Percentiles rank a stretch among this genome's conserved stretches.
These are phyloP conservation scores for Coniosporium apollinis DNA, from an alignment of 495 filamentous ascomycete genomes.

Conservation along the genomic window DNA sequence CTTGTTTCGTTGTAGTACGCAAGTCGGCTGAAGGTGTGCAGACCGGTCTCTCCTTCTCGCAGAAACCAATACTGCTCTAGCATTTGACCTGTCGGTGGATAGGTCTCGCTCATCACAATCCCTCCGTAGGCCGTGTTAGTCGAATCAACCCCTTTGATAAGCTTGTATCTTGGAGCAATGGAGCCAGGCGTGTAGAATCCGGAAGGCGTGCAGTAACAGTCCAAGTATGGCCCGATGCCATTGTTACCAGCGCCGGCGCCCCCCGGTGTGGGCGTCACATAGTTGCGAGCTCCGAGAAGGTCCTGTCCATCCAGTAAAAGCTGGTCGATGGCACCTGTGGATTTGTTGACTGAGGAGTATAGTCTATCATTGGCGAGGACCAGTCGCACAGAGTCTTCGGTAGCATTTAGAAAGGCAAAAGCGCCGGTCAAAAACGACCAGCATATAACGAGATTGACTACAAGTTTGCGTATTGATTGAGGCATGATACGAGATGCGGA, in stretches of 20 bases:
- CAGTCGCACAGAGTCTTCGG: slow-evolving; percentile 15
- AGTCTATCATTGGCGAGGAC: slow-evolving; percentile 33
- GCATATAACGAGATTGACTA: too few species aligned
- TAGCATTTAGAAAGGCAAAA: slow-evolving; percentile 13
- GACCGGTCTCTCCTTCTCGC: slow-evolving; percentile 36
- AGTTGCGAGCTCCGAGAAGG: slow-evolving; percentile 26
- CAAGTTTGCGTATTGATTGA: too few species aligned
- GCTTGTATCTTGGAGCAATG: slow-evolving; percentile 27
- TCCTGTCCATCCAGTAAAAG: slow-evolving; percentile 33
- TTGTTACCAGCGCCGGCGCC: slow-evolving; percentile 21
- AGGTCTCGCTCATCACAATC: slow-evolving; percentile 34
- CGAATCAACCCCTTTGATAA: slow-evolving; percentile 33
- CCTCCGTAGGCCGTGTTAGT: slow-evolving; percentile 32
- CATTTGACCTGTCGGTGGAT: slow-evolving; percentile 32
- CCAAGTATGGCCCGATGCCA: slow-evolving; percentile 36
- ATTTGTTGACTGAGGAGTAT: slow-evolving; percentile 28
- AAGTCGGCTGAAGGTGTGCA: slow-evolving; percentile 37
- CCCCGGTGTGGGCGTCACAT: neutral
- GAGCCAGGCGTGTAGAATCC: slow-evolving; percentile 35
- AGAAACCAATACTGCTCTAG: slow-evolving; percentile 43
- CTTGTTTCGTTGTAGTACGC: slow-evolving; percentile 36
- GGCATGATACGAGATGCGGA: too few species aligned
- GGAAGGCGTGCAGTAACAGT: slow-evolving; percentile 40
- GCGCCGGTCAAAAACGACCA: too few species aligned
- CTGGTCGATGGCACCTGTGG: slow-evolving; percentile 25